Percentiles rank a stretch among this genome's conserved stretches.
Evolutionary conservation across 2,329 filamentous ascomycete species (phyloP).

Genomic region (Microcyclospora pomicola): DNA sequence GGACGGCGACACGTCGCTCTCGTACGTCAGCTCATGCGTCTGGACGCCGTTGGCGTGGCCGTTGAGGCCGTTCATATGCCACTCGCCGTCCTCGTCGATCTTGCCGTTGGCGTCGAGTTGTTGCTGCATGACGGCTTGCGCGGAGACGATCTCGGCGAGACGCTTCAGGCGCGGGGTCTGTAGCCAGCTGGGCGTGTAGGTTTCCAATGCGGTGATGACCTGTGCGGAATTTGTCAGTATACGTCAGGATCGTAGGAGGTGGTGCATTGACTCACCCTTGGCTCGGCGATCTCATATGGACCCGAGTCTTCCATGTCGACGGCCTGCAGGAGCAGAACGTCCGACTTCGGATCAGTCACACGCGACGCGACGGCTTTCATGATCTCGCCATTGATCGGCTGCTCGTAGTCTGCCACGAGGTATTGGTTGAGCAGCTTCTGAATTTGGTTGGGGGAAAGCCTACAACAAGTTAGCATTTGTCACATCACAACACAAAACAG

Average conservation of each 20-base stretch:
- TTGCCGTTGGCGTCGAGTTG: slow-evolving; percentile 21
- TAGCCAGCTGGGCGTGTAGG: slow-evolving; percentile 95
- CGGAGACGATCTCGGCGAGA: slow-evolving; percentile 93
- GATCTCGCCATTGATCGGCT: slow-evolving; percentile 98
- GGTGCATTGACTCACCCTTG: slow-evolving; percentile 42
- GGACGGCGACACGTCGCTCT: no score
- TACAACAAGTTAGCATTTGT: slow-evolving; percentile 24
- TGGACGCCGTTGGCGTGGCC: not conserved
- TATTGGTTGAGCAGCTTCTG: slow-evolving; percentile 99
- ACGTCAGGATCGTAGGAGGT: no score
- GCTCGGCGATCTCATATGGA: slow-evolving; percentile 96
- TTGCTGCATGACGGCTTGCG: slow-evolving; percentile 79
- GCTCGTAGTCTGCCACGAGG: slow-evolving; percentile 94
- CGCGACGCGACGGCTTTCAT: slow-evolving; percentile 98
- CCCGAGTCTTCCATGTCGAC: slow-evolving; percentile 99
- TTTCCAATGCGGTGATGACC: slow-evolving; percentile 81
- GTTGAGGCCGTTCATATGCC: slow-evolving; percentile 5
- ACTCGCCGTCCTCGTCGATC: slow-evolving; percentile 12
- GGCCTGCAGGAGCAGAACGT: slow-evolving; percentile 80
- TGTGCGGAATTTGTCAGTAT: no score
- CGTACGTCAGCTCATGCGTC: no score
- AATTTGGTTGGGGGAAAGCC: slow-evolving; percentile 95
- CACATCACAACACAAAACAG: not conserved
- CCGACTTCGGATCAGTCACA: slow-evolving; percentile 87
- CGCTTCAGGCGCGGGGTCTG: slow-evolving; percentile 93